Evolutionary conservation across 257 asterid genomes (phyloP), one percentile per base, ranked within the genome.

Genomic region (Capsicum pubescens): DNA sequence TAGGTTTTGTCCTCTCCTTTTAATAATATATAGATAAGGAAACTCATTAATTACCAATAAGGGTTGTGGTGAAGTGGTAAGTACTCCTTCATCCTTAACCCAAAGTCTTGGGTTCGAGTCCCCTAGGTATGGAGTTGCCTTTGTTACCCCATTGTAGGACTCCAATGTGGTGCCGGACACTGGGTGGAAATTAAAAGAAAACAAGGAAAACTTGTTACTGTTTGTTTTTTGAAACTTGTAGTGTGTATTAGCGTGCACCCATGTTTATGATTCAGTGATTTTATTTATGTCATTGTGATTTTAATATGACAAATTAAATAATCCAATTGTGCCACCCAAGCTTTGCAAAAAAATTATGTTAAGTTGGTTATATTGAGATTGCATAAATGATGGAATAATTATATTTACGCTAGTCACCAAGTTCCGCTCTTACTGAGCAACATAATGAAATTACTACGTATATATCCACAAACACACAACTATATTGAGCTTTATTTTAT

Each of bases 301-400:
- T 60, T 60, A 60, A 60, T 60, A 32, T 16, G n/a, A 58, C 12
- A 19, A 58, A 58, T 58, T 58, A 17, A 10, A 7, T 39, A 39
- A 39, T 39, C 64, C 17, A 16, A 17, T 58, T 7, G 66, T 59
- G 66, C 66, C 68, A 61, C 21, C 68, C 68, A 61, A 5, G 68
- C 68, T 19, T 61, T 19, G 68, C 68, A 4, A 63, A 63, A 63
- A 64, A 26, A 11, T 11, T 64, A 8, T 26, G 17, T 9, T 66
- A 6, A 66, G 13, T 66, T 66, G 6, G 72, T 66, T 66, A 66
- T 66, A 9, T 66, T 66, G 72, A 63, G 70, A 63, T 63, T 63
- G 70, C 70, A 21, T 35, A 63, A 63, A 21, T 63, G 68, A 61
- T 61, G 39, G 36, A 19, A 61, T 19, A 64, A 36, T 68, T 44